These are phyloP conservation scores for Ceratorhiza oryzae-sativae DNA, from an alignment of 1,284 basidiomycete genomes.

Conservation along the genomic window DNA sequence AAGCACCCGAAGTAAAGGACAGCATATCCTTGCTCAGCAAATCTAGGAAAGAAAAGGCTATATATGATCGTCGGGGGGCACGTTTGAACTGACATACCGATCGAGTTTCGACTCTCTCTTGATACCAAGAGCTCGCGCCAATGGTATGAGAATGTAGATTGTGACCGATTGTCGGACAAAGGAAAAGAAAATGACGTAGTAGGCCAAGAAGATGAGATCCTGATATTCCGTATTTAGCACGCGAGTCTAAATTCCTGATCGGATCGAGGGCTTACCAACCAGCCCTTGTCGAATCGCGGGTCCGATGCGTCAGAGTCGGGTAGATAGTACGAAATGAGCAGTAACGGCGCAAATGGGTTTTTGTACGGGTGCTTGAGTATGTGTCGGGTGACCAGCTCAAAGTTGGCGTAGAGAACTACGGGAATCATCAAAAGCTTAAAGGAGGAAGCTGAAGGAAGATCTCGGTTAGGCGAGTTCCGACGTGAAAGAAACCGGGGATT, in stretches of 20 bases:
- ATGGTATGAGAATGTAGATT: constrained; percentile 72
- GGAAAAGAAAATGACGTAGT: constrained; percentile 92
- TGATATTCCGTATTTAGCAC: constrained; percentile 44
- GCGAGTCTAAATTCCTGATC: constrained; percentile 16
- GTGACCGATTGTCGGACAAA: constrained; percentile 85
- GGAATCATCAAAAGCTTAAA: constrained; percentile 78
- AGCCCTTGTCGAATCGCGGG: constrained; percentile 79
- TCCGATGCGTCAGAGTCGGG: constrained; percentile 62
- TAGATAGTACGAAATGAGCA: constrained; percentile 78
- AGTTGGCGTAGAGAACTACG: constrained; percentile 74
- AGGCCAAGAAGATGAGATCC: constrained; percentile 85
- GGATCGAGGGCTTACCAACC: constrained; percentile 47
- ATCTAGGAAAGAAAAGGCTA: constrained; percentile 48
- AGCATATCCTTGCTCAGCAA: constrained; percentile 91
- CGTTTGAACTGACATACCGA: constrained; percentile 50
- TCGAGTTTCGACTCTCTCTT: constrained; percentile 68
- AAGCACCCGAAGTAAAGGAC: constrained; percentile 78
- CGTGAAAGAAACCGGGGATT: neutral
- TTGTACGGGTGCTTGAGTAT: constrained; percentile 50
- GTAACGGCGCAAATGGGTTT: constrained; percentile 80
- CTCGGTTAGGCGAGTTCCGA: neutral
- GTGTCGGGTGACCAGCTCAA: constrained; percentile 60
- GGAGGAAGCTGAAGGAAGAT: constrained; percentile 50
- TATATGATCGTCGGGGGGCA: neutral
- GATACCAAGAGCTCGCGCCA: constrained; percentile 77